Evolutionary conservation across 192 early-diverging fungal genomes (phyloP).

Genomic region (Podila minutissima): DNA sequence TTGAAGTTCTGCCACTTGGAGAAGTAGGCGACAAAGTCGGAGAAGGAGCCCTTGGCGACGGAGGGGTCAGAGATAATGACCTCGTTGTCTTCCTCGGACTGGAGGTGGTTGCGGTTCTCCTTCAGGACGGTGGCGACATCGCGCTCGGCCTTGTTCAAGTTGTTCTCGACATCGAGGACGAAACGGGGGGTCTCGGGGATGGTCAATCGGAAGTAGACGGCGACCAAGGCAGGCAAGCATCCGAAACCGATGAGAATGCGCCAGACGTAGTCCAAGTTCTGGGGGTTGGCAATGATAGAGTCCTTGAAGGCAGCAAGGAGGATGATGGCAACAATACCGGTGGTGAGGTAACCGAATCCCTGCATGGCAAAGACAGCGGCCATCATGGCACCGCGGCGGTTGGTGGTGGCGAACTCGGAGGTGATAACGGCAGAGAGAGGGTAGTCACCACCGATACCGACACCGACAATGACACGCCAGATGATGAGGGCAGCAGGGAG

Average conservation of each 20-base stretch:
- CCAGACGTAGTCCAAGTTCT: slow-evolving; percentile 89
- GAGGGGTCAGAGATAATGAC: slow-evolving; percentile 9
- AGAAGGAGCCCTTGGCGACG: slow-evolving; percentile 51
- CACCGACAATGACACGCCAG: slow-evolving; percentile 92
- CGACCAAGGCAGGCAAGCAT: slow-evolving; percentile 80
- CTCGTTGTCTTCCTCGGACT: slow-evolving; percentile 37
- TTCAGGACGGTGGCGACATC: slow-evolving; percentile 57
- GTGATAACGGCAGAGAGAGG: slow-evolving; percentile 94
- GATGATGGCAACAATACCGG: slow-evolving; percentile 80
- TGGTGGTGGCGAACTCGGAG: slow-evolving; percentile 89
- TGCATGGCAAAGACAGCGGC: slow-evolving; percentile 94
- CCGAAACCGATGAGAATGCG: slow-evolving; percentile 89
- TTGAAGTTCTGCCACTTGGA: slow-evolving; percentile 83
- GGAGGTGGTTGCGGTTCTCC: slow-evolving; percentile 56
- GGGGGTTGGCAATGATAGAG: slow-evolving; percentile 68
- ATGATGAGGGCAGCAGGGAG: slow-evolving; percentile 73
- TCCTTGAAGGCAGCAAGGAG: slow-evolving; percentile 76
- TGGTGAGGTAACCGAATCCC: slow-evolving; percentile 88
- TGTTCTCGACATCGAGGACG: slow-evolving; percentile 73
- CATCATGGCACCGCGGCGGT: slow-evolving; percentile 90
- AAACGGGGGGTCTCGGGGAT: slow-evolving; percentile 97
- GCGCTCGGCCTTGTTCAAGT: slow-evolving; percentile 71
- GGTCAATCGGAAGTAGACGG: slow-evolving; percentile 92
- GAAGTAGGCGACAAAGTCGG: slow-evolving; percentile 76
- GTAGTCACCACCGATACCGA: slow-evolving; percentile 97